Base-by-base conservation (phyloP, 2,329 filamentous ascomycete genomes). In the Phyllosticta citriasiana region DNA sequence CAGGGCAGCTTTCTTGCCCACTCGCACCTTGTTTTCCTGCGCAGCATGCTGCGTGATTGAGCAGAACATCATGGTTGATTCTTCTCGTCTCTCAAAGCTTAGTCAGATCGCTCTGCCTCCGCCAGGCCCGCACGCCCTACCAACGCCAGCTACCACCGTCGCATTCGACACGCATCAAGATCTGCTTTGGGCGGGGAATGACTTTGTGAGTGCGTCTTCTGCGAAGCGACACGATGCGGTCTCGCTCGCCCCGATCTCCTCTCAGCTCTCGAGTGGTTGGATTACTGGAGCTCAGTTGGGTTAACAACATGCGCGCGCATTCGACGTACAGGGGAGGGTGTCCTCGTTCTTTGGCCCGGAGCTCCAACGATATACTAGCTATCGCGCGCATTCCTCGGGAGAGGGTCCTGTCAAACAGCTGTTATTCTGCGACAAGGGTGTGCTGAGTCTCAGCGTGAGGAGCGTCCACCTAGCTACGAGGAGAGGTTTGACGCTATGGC, bases 131-230 rank as follows among this genome's bases (percentile, higher is more conserved):
- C 86, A 88, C 59, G 82, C 82, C 66, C 78, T 88, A 69, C 82
- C 86, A 53, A 88, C 88, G 24, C 84, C 85, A 62, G 85, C 91
- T 66, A 87, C 88, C 53, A 87, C 91, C 2, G 83, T 97, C 73
- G 88, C 88, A 55, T 99, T 99, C 75, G 94, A 99, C 74, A 88
- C 88, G 62, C 81, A 82, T 50, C 88, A 96, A 73, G 94, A 99
- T 74, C 82, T 99, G 40, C 77, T 99, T 59, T 99, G 95, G 94
- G 85, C 87, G 2, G 95, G 92, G 55, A 96, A 94, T 74, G 89
- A 94, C 77, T 90, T 87, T 80, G 90, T 94, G 80, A 79, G 84
- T 75, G 27, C 9, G 33, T 26, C 12, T 26, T 14, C 14, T n/a
- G 24, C 35, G n/a, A n/a, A n/a, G n/a, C n/a, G 9, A 57, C 25